Evolutionary conservation across 2,329 filamentous ascomycete species (phyloP).

Genomic region (Chalara sp.): DNA sequence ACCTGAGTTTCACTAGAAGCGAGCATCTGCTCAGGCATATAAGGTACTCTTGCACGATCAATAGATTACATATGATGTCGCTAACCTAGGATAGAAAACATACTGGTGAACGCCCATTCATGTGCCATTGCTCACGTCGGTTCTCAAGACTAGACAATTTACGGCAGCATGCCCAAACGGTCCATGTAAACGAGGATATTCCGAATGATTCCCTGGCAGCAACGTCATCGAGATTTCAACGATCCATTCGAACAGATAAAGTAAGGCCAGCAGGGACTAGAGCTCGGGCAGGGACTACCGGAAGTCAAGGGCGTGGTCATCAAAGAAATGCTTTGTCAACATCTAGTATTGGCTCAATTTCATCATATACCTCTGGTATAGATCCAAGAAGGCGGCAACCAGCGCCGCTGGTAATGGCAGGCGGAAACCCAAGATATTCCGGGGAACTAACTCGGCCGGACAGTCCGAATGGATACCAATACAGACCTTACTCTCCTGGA

Average conservation of each 20-base stretch:
- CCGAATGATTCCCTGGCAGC: conserved; percentile 89
- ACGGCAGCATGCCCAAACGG: conserved; percentile 93
- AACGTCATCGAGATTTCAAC: conserved; percentile 78
- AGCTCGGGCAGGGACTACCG: conserved; percentile 69
- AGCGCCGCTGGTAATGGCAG: conserved; percentile 75
- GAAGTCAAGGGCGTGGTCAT: conserved; percentile 71
- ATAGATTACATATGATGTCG: conserved; percentile 18
- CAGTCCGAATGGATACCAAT: conserved; percentile 53
- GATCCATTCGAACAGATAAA: conserved; percentile 83
- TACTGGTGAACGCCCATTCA: conserved; percentile 92
- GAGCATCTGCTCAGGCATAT: conserved; percentile 95
- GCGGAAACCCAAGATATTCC: conserved; percentile 56
- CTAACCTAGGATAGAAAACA: conserved; percentile 63
- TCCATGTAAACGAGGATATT: conserved; percentile 96
- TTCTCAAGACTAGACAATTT: conserved; percentile 95
- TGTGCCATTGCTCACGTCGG: conserved; percentile 87
- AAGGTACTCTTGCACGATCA: conserved; percentile 46
- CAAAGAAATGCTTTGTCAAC: conserved; percentile 76
- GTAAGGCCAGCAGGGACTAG: conserved; percentile 67
- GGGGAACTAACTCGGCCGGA: conserved; percentile 54
- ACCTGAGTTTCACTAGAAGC: conserved; percentile 88
- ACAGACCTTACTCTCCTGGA: conserved; percentile 60
- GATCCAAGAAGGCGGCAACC: conserved; percentile 67
- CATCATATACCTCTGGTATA: conserved; percentile 41
- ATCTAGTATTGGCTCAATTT: conserved; percentile 75